Evolutionary conservation across 495 filamentous ascomycete species (phyloP), one percentile per base, ranked within the genome.

Genomic region (Astrothelium macrocarpum): DNA sequence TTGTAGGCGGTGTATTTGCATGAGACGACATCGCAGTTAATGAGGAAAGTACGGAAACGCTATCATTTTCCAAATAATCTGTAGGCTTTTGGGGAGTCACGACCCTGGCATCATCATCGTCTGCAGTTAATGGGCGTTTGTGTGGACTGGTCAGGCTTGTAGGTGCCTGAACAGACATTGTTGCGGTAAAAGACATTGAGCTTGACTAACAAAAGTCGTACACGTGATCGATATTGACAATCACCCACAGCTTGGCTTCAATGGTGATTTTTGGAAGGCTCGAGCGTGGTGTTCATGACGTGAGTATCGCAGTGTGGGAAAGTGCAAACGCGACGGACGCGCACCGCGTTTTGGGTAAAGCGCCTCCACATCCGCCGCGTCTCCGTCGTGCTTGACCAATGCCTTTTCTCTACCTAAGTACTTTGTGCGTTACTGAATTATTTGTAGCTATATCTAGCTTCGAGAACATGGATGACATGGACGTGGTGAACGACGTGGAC

Each of bases 311-410:
- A 29, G 25, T n/a, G 31, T 29, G 56, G 25, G 28, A 59, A 59
- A 59, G 56, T 59, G 59, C 34, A 60, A 31, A 60, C 59, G 49
- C 49, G 49, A 56, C 12, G 49, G 49, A 56, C 49, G 49, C 49
- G 49, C 25, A 26, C 25, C 49, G 49, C 49, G 49, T 56, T 56
- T 56, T 56, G 49, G 49, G 49, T 56, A 28, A 18, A 56, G 49
- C 49, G 26, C 16, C 11, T 5, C 31, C 31, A 18, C 5, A 11
- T 25, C 28, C 25, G 26, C 20, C 10, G 16, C 56, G 14, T 62
- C 31, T 26, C 32, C 49, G 1, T 25, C 18, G 11, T 42, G 2
- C 31, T 61, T 31, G 3, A 29, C n/a, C n/a, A n/a, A n/a, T n/a
- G n/a, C n/a, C n/a, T n/a, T n/a, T n/a, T n/a, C n/a, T n/a, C n/a